Evolutionary conservation across 345 rosid species (phyloP), one percentile per base, ranked within the genome.

Genomic region (Eutrema yunnanense): DNA sequence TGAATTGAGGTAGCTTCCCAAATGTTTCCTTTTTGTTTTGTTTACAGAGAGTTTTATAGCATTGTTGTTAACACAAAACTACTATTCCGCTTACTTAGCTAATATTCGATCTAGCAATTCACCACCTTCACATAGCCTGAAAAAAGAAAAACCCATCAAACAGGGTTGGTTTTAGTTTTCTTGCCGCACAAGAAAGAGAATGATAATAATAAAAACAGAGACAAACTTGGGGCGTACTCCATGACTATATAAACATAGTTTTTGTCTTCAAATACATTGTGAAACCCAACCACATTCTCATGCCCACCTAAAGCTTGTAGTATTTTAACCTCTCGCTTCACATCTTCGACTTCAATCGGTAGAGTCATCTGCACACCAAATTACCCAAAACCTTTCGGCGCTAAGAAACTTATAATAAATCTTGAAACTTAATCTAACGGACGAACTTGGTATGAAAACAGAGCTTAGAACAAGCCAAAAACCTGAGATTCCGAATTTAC

Each of bases 41-140:
- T 4, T 30, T 8, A 22, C 29, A 16, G 30, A 41, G 38, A 33
- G 40, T 8, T 22, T 41, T 6, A 41, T 64, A 44, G 26, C 46
- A 16, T 30, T 57, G 3, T 54, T 32, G 22, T 7, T 55, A n/a
- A 42, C 6, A 32, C 19, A 44, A 67, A 46, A 46, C 13, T 22
- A 67, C 13, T 2, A 16, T 57, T 36, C 33, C 10, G 43, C 13
- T 43, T 83, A 96, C 99, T 84, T 96, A 60, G 92, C 77, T 75
- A 96, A 69, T 83, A 92, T 92, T 46, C 97, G 84, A 78, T 96
- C 98, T 57, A 96, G 85, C 80, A 96, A 77, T 74, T 96, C 99
- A 59, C 99, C 98, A 59, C 99, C 99, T 74, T 96, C 98, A 38
- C 99, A 96, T 79, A 92, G 80, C 88, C 98, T 96, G 62, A 22